Conservation (phyloP, 108 stramenopile genomes). For the Conticribra weissflogii region DNA sequence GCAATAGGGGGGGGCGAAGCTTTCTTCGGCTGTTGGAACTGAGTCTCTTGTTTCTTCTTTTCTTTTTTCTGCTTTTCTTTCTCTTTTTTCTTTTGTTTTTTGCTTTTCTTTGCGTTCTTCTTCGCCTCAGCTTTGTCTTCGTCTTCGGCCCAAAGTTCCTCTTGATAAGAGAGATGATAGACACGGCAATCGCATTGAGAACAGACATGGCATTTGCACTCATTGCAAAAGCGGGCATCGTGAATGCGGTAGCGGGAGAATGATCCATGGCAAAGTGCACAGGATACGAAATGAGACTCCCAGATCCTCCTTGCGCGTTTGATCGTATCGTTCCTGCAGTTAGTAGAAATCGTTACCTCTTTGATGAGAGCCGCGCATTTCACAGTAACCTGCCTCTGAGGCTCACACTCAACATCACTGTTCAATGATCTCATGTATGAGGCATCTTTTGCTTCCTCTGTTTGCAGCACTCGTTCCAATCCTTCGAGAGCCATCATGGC, state of each 20-base stretch:
- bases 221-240: slow-evolving; percentile 87
- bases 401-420: slow-evolving; percentile 36
- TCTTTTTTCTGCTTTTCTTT: slow-evolving; percentile 84
- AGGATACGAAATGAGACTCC: slow-evolving; percentile 94
- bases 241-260: slow-evolving; percentile 84
- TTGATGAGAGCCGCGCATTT: slow-evolving; percentile 82
- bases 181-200: slow-evolving; percentile 88
- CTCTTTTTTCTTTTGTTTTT: slow-evolving; percentile 90
- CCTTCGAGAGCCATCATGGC: slow-evolving; percentile 97
- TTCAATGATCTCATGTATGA: slow-evolving; percentile 35
- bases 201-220: slow-evolving; percentile 97
- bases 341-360: slow-evolving; percentile 74
- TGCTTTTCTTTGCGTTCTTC: slow-evolving; percentile 84
- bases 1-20: not conserved
- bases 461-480: slow-evolving; percentile 92
- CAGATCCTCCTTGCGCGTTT: slow-evolving; percentile 94
- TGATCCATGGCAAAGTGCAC: slow-evolving; percentile 90
- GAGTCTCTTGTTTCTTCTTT: slow-evolving; percentile 34
- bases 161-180: slow-evolving; percentile 95
- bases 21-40: slow-evolving; percentile 14
- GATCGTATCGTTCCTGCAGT: slow-evolving; percentile 81
- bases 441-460: slow-evolving; percentile 78
- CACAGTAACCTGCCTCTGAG: slow-evolving; percentile 55
- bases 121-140: slow-evolving; percentile 83
- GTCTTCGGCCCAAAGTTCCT: slow-evolving; percentile 90